Evolutionary conservation across 164 flowering plant species (phyloP).

Genomic region (Stephania cephalantha): DNA sequence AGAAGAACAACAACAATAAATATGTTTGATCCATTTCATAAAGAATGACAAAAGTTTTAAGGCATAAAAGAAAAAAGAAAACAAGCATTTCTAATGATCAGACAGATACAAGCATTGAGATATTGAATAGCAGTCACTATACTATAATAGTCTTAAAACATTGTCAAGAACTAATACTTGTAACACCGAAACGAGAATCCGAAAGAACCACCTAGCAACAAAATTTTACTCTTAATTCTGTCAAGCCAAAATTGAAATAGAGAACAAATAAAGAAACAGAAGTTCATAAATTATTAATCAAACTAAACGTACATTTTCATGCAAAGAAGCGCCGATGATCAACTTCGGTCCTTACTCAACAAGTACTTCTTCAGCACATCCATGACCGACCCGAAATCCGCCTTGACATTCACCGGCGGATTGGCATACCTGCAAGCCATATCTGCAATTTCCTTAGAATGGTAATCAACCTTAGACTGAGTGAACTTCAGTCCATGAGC

Average conservation of each 20-base stretch:
- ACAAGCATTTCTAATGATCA: neutral
- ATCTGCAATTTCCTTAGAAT: conserved; percentile 46
- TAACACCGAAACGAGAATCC: neutral
- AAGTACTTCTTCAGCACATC: conserved; percentile 55
- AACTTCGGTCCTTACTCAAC: conserved; percentile 18
- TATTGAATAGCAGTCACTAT: neutral
- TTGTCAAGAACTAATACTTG: neutral
- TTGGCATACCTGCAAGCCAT: conserved; percentile 60
- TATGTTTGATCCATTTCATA: neutral
- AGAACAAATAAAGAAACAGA: neutral
- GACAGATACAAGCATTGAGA: neutral
- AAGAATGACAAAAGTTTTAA: neutral
- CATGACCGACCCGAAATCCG: conserved; percentile 63
- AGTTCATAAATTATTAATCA: neutral
- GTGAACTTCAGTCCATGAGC: conserved; percentile 94
- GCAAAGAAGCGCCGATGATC: neutral
- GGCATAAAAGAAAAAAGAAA: neutral
- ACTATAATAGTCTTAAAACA: neutral
- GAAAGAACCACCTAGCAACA: neutral
- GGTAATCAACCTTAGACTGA: conserved; percentile 79
- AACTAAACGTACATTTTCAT: neutral
- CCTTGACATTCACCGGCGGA: conserved; percentile 55
- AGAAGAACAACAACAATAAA: no score
- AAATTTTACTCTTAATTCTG: neutral
- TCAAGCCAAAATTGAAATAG: neutral